Evolutionary conservation across 202 grass and related monocot genomes (phyloP).

Genomic region (Bolboschoenoplectus hybrid): DNA sequence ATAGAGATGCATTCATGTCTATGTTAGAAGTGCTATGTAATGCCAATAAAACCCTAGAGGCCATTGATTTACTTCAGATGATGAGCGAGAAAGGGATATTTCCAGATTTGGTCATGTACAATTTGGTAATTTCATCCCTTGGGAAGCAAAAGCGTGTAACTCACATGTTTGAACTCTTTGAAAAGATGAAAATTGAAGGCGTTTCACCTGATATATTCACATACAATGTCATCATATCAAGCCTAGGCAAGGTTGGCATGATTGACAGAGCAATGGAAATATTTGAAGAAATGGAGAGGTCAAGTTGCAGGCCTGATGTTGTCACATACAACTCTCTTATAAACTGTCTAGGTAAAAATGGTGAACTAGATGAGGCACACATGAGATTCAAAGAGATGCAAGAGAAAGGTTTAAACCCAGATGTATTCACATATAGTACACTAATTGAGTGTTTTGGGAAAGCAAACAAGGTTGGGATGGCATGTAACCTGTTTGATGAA

Average conservation of each 20-base stretch:
- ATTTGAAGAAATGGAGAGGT: constrained; percentile 82
- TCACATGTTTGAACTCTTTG: constrained; percentile 63
- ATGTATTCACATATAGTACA: constrained; percentile 92
- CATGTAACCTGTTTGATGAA: constrained; percentile 80
- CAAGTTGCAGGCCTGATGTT: constrained; percentile 74
- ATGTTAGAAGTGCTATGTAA: constrained; percentile 88
- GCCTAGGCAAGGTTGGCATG: constrained; percentile 86
- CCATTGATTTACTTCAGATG: constrained; percentile 75
- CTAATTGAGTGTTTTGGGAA: constrained; percentile 98
- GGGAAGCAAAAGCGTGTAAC: constrained; percentile 83
- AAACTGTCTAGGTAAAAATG: constrained; percentile 93
- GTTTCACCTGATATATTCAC: constrained; percentile 84
- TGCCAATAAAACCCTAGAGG: constrained; percentile 80
- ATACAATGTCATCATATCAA: constrained; percentile 94
- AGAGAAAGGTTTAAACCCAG: constrained; percentile 86
- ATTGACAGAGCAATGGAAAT: constrained; percentile 68
- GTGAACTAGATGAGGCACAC: constrained; percentile 80
- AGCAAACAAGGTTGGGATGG: constrained; percentile 86
- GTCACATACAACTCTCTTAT: constrained; percentile 94
- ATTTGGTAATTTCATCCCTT: constrained; percentile 84
- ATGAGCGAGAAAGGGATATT: constrained; percentile 83
- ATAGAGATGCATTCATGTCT: constrained; percentile 70
- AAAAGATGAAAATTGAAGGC: constrained; percentile 75
- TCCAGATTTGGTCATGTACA: constrained; percentile 78
- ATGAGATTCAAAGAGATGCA: constrained; percentile 96